Evolutionary conservation across 805 yeast species (phyloP).

Genomic region (Candida koratica): DNA sequence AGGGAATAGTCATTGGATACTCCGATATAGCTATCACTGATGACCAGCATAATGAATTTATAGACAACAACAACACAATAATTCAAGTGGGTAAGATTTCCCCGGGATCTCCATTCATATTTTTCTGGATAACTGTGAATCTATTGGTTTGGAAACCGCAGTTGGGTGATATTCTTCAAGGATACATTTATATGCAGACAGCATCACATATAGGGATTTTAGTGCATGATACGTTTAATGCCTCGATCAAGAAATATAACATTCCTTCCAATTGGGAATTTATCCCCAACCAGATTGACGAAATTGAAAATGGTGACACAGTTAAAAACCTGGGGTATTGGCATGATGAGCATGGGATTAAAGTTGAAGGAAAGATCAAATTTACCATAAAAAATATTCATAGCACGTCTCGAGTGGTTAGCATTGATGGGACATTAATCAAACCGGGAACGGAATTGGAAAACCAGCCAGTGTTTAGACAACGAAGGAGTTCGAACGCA

Average conservation of each 20-base stretch:
- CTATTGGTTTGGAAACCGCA: slow-evolving; percentile 87
- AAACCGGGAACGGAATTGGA: slow-evolving; percentile 54
- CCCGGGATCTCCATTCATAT: slow-evolving; percentile 82
- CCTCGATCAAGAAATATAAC: slow-evolving; percentile 77
- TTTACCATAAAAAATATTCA: slow-evolving; percentile 72
- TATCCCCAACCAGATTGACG: slow-evolving; percentile 70
- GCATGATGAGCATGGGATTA: slow-evolving; percentile 70
- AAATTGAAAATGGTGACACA: slow-evolving; percentile 21
- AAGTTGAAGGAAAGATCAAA: slow-evolving; percentile 76
- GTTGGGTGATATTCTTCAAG: slow-evolving; percentile 83
- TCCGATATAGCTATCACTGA: slow-evolving; percentile 56
- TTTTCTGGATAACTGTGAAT: slow-evolving; percentile 81
- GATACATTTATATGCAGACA: slow-evolving; percentile 85
- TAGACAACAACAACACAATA: slow-evolving; percentile 32
- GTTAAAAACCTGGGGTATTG: slow-evolving; percentile 77
- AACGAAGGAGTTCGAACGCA: slow-evolving; percentile 24
- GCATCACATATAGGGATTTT: slow-evolving; percentile 92
- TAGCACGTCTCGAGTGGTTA: slow-evolving; percentile 75
- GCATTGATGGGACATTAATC: slow-evolving; percentile 83
- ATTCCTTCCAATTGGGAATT: slow-evolving; percentile 89
- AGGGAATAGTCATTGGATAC: slow-evolving; percentile 84
- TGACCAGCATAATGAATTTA: slow-evolving; percentile 15
- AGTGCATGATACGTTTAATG: slow-evolving; percentile 91
- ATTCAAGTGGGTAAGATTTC: slow-evolving; percentile 61
- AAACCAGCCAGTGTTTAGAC: slow-evolving; percentile 50